A percentile compares a stretch with the other conserved stretches of the same genome.
Conservation (phyloP, 495 filamentous ascomycete genomes). For the Oidiodendron maius region DNA sequence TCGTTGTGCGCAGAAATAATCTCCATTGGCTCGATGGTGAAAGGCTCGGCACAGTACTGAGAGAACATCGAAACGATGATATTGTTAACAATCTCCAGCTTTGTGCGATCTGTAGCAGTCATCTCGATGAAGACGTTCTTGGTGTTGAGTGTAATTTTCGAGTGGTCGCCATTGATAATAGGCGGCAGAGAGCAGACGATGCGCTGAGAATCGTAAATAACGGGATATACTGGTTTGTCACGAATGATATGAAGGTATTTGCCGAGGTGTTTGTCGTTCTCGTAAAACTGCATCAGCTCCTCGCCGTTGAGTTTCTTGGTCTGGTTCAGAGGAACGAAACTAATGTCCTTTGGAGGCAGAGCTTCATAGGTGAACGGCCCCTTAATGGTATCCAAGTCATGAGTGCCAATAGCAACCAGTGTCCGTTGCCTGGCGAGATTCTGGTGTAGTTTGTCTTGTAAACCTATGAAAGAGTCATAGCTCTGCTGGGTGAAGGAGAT, state of each 20-base stretch:
- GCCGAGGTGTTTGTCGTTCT: conserved; percentile 80
- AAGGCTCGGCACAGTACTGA: conserved; percentile 77
- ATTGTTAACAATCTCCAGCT: conserved; percentile 91
- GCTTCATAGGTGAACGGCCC: conserved; percentile 97
- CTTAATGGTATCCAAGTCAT: conserved; percentile 89
- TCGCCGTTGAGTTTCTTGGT: conserved; percentile 77
- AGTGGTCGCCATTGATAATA: conserved; percentile 95
- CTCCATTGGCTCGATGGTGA: conserved; percentile 89
- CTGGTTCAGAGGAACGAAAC: conserved; percentile 88
- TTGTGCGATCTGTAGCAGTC: conserved; percentile 94
- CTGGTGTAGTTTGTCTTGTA: conserved; percentile 97
- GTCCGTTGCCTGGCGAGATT: conserved; percentile 92
- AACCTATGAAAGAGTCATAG: conserved; percentile 94
- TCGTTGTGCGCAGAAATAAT: conserved; percentile 88
- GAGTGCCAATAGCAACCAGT: conserved; percentile 91
- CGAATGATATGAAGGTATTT: conserved; percentile 84
- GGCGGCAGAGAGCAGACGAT: conserved; percentile 91
- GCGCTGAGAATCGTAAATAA: conserved; percentile 84
- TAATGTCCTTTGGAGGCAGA: conserved; percentile 83
- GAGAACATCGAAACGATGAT: conserved; percentile 98
- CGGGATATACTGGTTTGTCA: conserved; percentile 92
- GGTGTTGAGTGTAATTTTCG: conserved; percentile 87
- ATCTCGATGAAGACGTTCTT: conserved; percentile 95
- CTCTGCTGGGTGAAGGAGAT: conserved; percentile 85
- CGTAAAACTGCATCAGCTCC: conserved; percentile 92